Conservation (phyloP, 768 basidiomycete species). For the Boletus tylopilopsis region DNA sequence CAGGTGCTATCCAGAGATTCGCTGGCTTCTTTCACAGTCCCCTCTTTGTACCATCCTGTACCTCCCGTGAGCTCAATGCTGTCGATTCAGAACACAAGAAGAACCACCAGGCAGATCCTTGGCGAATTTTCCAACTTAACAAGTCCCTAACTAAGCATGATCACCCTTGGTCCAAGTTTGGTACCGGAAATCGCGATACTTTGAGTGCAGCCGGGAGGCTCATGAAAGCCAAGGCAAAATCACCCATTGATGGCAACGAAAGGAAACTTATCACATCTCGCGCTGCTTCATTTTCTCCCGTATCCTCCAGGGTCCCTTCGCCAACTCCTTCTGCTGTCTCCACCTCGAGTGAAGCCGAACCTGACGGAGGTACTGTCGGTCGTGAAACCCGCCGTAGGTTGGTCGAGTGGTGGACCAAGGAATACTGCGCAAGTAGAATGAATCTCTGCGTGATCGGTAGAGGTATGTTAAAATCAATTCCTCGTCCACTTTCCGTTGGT, state of each 20-base stretch:
- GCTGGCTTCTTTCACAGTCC: slow-evolving; percentile 92
- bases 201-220: slow-evolving; percentile 59
- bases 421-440: slow-evolving; percentile 85
- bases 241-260: slow-evolving; percentile 27
- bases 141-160: slow-evolving; percentile 78
- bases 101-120: slow-evolving; percentile 85
- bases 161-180: slow-evolving; percentile 90
- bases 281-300: slow-evolving; percentile 39
- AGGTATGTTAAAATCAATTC: slow-evolving; percentile 40
- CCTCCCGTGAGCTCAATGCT: slow-evolving; percentile 86
- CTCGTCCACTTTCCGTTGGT: not conserved
- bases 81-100: slow-evolving; percentile 98
- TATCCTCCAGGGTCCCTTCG: slow-evolving; percentile 54
- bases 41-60: slow-evolving; percentile 81
- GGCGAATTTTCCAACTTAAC: slow-evolving; percentile 94
- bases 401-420: slow-evolving; percentile 80
- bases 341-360: slow-evolving; percentile 53
- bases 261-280: slow-evolving; percentile 19
- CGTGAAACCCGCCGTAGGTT: slow-evolving; percentile 75
- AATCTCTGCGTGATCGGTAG: slow-evolving; percentile 73
- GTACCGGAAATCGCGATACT: slow-evolving; percentile 78
- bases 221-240: slow-evolving; percentile 47
- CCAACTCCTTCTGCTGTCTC: slow-evolving; percentile 58
- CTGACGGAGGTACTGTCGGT: slow-evolving; percentile 74
- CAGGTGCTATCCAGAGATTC: slow-evolving; percentile 72